A percentile compares a stretch with the other conserved stretches of the same genome.
These are phyloP conservation scores for Pythium insidiosum DNA, from an alignment of 352 stramenopile species.

Conservation along the genomic window DNA sequence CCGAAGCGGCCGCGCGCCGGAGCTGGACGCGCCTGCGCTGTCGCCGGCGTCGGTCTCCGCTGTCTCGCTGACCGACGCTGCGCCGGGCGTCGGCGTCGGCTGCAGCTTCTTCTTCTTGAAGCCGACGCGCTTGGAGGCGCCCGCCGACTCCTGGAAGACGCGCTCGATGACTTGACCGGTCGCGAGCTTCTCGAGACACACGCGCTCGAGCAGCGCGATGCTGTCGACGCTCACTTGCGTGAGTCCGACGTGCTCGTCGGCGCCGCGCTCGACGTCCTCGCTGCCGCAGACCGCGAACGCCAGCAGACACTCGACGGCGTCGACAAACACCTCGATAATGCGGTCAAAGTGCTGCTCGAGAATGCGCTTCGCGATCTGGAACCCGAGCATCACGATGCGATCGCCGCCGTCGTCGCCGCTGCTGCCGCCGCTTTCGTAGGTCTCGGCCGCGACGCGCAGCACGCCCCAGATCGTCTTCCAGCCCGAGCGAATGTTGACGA, in stretches of 20 bases:
- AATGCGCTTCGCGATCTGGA: constrained; percentile 84
- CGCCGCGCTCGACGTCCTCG: constrained; percentile 47
- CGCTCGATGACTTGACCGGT: constrained; percentile 74
- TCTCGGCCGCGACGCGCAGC: constrained; percentile 81
- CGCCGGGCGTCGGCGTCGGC: too few species aligned
- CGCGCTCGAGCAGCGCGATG: constrained; percentile 44
- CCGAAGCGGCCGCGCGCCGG: constrained; percentile 23
- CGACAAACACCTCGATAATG: constrained; percentile 73
- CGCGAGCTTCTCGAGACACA: constrained; percentile 70
- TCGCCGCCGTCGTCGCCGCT: constrained; percentile 29
- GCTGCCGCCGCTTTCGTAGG: constrained; percentile 48
- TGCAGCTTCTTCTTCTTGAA: constrained; percentile 63
- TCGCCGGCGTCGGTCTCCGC: neutral
- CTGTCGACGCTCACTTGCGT: constrained; percentile 67
- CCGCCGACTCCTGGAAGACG: constrained; percentile 24
- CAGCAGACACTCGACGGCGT: constrained; percentile 71
- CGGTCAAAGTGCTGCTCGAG: constrained; percentile 66
- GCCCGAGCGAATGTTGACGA: constrained; percentile 85
- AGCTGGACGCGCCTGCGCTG: too few species aligned
- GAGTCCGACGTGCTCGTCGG: constrained; percentile 40
- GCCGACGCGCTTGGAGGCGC: constrained; percentile 34
- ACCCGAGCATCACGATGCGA: constrained; percentile 78
- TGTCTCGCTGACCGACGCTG: too few species aligned
- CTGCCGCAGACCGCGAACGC: constrained; percentile 72
- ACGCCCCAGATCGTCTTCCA: constrained; percentile 95